These are phyloP conservation scores for Metschnikowia picachoensis DNA, from an alignment of 805 yeast species.

Conservation along the genomic window DNA sequence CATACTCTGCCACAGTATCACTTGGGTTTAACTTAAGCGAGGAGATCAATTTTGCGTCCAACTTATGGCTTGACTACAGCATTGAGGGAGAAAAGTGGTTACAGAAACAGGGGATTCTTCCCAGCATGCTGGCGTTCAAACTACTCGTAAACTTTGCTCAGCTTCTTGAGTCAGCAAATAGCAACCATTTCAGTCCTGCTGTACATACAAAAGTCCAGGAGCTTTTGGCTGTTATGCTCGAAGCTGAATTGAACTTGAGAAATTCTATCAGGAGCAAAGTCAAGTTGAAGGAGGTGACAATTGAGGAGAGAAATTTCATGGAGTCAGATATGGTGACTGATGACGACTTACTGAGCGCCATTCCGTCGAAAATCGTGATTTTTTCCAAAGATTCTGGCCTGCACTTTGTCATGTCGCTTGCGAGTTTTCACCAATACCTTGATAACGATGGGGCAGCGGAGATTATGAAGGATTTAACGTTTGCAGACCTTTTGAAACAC, in stretches of 20 bases:
- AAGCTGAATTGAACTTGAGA: conserved; percentile 44
- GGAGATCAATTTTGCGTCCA: conserved; percentile 53
- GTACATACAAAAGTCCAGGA: conserved; percentile 32
- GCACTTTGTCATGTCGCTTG: conserved; percentile 29
- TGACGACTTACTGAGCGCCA: conserved; percentile 45
- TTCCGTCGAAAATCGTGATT: conserved; percentile 52
- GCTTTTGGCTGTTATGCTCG: conserved; percentile 31
- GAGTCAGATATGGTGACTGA: conserved; percentile 49
- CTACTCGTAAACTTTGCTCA: conserved; percentile 46
- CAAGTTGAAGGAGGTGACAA: conserved; percentile 27
- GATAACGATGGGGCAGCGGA: not conserved
- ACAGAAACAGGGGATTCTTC: conserved; percentile 42
- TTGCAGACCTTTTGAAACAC: conserved; percentile 7
- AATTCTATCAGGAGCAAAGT: conserved; percentile 26
- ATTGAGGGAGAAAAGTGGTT: conserved; percentile 51
- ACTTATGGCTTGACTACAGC: conserved; percentile 51
- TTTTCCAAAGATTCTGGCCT: conserved; percentile 25
- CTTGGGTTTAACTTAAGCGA: conserved; percentile 57
- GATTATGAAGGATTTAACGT: not conserved
- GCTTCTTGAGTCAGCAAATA: conserved; percentile 33
- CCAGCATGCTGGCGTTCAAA: conserved; percentile 49
- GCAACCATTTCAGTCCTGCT: conserved; percentile 31
- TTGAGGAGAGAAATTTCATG: conserved; percentile 30
- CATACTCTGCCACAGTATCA: conserved; percentile 49
- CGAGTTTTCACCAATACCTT: conserved; percentile 27